Evolutionary conservation across 1,284 basidiomycete genomes (phyloP).

Genomic region (Puccinia triticina): DNA sequence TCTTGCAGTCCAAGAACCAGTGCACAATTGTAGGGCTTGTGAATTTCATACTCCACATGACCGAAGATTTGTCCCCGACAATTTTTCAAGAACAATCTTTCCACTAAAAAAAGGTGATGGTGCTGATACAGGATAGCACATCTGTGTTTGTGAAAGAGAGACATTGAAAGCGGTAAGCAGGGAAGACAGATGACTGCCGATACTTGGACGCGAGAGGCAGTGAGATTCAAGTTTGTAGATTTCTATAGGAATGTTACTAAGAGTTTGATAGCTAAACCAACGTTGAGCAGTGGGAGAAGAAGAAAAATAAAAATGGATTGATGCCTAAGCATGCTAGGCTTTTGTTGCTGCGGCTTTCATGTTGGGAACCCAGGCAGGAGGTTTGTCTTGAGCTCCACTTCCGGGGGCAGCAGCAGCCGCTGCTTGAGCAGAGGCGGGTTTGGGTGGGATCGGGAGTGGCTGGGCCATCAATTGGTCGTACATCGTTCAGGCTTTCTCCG

Average conservation of each 20-base stretch:
- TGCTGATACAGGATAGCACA: not conserved
- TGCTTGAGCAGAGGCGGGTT: slow-evolving; percentile 16
- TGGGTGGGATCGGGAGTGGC: slow-evolving; percentile 39
- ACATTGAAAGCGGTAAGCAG: not conserved
- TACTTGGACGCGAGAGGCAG: no score
- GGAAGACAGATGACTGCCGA: not conserved
- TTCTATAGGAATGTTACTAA: not conserved
- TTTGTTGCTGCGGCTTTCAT: slow-evolving; percentile 8
- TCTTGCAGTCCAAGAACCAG: no score
- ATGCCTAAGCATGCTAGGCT: not conserved
- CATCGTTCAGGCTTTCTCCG: slow-evolving; percentile 44
- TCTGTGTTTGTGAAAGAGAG: not conserved
- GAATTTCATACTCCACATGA: no score
- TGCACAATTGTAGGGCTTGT: no score
- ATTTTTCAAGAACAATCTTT: no score
- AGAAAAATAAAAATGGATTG: not conserved
- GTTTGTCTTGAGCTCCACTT: slow-evolving; percentile 22
- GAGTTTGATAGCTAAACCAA: not conserved
- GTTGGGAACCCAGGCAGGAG: slow-evolving; percentile 32
- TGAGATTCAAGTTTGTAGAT: not conserved
- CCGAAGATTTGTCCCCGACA: no score
- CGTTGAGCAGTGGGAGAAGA: not conserved
- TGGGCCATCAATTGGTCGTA: slow-evolving; percentile 40
- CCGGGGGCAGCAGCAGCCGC: not conserved
- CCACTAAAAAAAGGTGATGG: no score